Conservation (phyloP, 2,329 filamentous ascomycete species). For the Alternaria incomplexa region DNA sequence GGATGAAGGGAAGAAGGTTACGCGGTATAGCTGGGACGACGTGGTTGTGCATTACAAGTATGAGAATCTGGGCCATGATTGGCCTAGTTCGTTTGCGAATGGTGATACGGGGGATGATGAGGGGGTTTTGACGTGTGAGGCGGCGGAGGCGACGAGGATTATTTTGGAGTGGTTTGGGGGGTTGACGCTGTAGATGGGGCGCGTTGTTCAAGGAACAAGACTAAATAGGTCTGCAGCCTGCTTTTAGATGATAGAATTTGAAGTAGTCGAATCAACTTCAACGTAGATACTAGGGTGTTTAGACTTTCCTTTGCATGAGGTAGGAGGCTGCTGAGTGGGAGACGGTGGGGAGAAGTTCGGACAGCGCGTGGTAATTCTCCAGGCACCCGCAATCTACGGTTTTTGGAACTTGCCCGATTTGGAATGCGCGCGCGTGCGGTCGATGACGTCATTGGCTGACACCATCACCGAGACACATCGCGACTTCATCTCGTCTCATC, state of each 20-base stretch:
- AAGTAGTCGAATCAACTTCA: accelerated
- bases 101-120: slow-evolving; percentile 24
- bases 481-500: neutral
- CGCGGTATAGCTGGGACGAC: slow-evolving; percentile 35
- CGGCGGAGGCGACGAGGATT: slow-evolving; percentile 39
- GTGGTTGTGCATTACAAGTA: slow-evolving; percentile 50
- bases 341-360: neutral
- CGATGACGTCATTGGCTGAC: neutral
- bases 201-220: too few species aligned
- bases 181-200: slow-evolving; percentile 37
- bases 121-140: slow-evolving; percentile 33
- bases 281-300: neutral
- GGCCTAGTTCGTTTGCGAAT: slow-evolving; percentile 46
- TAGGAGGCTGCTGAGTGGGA: neutral
- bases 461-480: neutral
- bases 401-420: neutral
- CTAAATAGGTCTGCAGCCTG: too few species aligned
- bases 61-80: slow-evolving; percentile 49
- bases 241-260: accelerated
- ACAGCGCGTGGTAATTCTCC: neutral
- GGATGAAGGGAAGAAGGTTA: slow-evolving; percentile 36
- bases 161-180: slow-evolving; percentile 41
- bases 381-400: neutral
- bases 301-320: neutral
- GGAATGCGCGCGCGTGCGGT: neutral